Percentiles rank a stretch among this genome's conserved stretches.
phyloP scores from a whole-genome alignment of 768 basidiomycete genomes.

The Pleurotus djamor region DNA sequence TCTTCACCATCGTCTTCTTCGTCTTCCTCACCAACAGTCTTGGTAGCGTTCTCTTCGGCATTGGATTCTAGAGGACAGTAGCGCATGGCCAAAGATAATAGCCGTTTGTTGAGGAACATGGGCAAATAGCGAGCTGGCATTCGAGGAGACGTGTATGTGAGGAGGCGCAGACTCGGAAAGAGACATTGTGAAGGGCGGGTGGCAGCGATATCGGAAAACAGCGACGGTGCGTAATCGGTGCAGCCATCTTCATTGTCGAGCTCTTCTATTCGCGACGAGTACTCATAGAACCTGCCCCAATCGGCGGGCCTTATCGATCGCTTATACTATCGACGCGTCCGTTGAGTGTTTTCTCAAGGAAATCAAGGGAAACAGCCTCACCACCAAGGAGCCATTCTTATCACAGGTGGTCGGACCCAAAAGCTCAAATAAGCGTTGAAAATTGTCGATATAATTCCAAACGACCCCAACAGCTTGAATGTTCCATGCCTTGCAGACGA shows the following conservation, averaged over 20 bases:
- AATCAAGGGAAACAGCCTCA: neutral
- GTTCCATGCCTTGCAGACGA: neutral
- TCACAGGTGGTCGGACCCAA: neutral
- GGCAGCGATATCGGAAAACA: neutral
- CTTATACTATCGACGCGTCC: neutral
- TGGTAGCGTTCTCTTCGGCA: neutral
- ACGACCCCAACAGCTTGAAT: neutral
- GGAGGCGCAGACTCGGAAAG: neutral
- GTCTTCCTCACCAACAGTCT: neutral
- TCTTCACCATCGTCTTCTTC: too few species aligned
- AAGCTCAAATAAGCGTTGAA: neutral
- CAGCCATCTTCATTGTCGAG: neutral
- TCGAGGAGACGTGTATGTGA: neutral
- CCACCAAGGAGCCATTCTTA: neutral
- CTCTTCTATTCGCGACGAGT: neutral
- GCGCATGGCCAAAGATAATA: neutral
- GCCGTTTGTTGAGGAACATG: neutral
- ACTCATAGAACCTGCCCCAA: neutral
- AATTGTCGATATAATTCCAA: neutral
- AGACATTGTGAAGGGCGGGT: neutral
- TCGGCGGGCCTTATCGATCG: neutral
- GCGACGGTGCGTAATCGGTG: neutral
- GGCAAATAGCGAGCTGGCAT: neutral
- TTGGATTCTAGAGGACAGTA: neutral
- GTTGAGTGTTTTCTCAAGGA: neutral